Evolutionary conservation across 2,329 filamentous ascomycete species (phyloP).

Genomic region (Ceratocystis ficicola): DNA sequence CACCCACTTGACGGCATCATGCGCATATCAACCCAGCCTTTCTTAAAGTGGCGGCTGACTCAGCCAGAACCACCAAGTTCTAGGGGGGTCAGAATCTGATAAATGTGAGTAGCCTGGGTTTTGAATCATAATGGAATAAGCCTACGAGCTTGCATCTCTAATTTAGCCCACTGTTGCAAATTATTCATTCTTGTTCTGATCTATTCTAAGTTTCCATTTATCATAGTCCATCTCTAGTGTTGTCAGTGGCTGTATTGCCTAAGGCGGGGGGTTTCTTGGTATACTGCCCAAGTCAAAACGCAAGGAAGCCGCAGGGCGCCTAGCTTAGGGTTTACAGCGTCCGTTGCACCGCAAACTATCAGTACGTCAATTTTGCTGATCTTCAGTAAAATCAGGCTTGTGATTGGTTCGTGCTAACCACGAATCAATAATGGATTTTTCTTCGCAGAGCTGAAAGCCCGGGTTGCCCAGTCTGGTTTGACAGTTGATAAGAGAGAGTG

Average conservation of each 20-base stretch:
- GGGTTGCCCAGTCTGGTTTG: neutral
- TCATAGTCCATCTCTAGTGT: neutral
- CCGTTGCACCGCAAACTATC: neutral
- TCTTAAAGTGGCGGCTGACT: slow-evolving; percentile 21
- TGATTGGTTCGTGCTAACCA: slow-evolving; percentile 15
- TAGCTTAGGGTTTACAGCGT: slow-evolving; percentile 9
- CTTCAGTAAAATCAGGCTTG: slow-evolving; percentile 9
- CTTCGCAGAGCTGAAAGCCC: neutral
- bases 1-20: slow-evolving; percentile 18
- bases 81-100: neutral
- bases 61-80: neutral
- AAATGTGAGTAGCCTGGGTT: neutral
- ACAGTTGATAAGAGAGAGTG: neutral
- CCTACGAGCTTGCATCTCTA: neutral
- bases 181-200: neutral
- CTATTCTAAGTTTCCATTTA: neutral
- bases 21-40: slow-evolving; percentile 10
- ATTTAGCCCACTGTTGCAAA: neutral
- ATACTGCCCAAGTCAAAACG: neutral
- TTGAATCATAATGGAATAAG: neutral
- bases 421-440: slow-evolving; percentile 14
- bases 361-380: slow-evolving; percentile 3
- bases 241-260: neutral
- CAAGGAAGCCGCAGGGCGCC: neutral
- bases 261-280: neutral